Conservation (phyloP, 139 green algal species). For the Closterium sp. region DNA sequence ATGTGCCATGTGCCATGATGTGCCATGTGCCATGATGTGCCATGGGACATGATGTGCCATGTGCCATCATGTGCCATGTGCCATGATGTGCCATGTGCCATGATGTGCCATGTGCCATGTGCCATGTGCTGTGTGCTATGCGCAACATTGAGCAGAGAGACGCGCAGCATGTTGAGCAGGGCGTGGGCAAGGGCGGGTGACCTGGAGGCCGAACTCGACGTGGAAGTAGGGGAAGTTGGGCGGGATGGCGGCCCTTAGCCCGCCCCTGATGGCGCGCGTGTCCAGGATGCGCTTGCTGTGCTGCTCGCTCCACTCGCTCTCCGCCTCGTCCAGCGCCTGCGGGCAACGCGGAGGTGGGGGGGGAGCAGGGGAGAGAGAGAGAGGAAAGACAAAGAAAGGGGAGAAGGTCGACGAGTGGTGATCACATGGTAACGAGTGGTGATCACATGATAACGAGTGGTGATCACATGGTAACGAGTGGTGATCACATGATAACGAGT, state of each 20-base stretch:
- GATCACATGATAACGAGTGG: no score
- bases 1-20: no score
- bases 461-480: no score
- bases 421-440: neutral
- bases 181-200: neutral
- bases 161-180: neutral
- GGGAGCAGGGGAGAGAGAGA: neutral
- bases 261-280: constrained; percentile 69
- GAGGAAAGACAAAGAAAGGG: neutral
- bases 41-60: no score
- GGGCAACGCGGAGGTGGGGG: no score
- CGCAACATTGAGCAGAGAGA: neutral
- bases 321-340: constrained; percentile 81
- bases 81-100: neutral
- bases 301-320: constrained; percentile 90
- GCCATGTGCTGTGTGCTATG: neutral
- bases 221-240: constrained; percentile 93
- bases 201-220: constrained; percentile 63
- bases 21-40: no score
- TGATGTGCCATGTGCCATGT: neutral
- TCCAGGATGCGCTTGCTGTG: constrained; percentile 86
- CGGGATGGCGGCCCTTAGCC: constrained; percentile 84
- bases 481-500: no score
- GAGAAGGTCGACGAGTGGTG: neutral
- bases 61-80: neutral